Conservation (phyloP, 306 rosid species). For the Vigna angularis region DNA sequence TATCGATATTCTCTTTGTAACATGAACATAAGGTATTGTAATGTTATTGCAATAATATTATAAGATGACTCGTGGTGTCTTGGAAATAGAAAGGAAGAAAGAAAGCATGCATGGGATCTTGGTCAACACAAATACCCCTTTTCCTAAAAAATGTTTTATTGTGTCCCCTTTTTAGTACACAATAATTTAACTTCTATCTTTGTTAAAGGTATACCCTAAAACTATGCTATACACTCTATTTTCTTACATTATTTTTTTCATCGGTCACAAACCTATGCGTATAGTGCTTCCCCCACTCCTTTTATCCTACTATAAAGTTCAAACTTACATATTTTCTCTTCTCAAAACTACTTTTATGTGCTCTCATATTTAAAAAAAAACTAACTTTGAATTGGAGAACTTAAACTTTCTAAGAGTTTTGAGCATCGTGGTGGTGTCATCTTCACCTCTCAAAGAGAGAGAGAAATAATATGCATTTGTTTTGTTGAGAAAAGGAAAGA, state of each 20-base stretch:
- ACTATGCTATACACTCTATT: conserved; percentile 33
- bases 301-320: conserved; percentile 53
- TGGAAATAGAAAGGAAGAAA: conserved; percentile 54
- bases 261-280: conserved; percentile 40
- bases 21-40: neutral
- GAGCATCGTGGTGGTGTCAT: neutral
- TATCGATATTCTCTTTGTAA: neutral
- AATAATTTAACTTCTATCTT: neutral
- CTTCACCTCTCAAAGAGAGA: no score
- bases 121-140: conserved; percentile 58
- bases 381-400: neutral
- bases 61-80: conserved; percentile 71
- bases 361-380: conserved; percentile 35
- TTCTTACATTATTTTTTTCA: conserved; percentile 20
- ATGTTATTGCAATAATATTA: conserved; percentile 26
- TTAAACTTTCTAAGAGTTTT: neutral
- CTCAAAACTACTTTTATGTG: conserved; percentile 34
- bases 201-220: conserved; percentile 7
- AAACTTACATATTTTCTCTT: conserved; percentile 49
- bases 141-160: conserved; percentile 49
- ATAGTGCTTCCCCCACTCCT: conserved; percentile 53
- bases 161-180: conserved; percentile 45
- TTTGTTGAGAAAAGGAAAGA: no score
- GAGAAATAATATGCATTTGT: no score
- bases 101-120: conserved; percentile 54